A percentile compares a stretch with the other conserved stretches of the same genome.
Evolutionary conservation across 495 filamentous ascomycete species (phyloP).

Genomic region (Aspergillus campestris): DNA sequence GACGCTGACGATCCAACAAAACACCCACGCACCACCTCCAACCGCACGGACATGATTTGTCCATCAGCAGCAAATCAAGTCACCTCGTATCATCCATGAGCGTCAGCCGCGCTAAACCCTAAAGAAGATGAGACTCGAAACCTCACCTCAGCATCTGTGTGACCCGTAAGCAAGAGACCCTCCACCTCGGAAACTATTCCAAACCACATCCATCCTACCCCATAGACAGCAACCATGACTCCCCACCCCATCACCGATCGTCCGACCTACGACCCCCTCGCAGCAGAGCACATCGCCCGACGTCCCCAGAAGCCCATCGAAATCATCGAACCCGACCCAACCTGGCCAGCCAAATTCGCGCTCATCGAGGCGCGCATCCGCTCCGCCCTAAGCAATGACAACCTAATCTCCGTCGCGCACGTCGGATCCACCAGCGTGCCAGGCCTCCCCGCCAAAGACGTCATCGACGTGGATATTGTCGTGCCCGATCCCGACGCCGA

Average conservation of each 20-base stretch:
- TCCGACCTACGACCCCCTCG: conserved; percentile 3
- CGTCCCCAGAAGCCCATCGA: conserved; percentile 13
- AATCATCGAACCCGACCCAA: conserved; percentile 33
- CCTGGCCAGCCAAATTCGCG: conserved; percentile 32
- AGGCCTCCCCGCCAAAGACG: conserved; percentile 37
- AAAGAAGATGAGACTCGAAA: too few relatives aligned
- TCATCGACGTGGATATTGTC: conserved; percentile 44
- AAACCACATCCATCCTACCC: too few relatives aligned
- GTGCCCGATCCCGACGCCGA: conserved; percentile 29
- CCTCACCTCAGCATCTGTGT: too few relatives aligned
- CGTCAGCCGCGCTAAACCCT: too few relatives aligned
- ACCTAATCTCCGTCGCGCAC: conserved; percentile 24
- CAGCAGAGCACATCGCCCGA: neutral
- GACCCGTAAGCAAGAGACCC: too few relatives aligned
- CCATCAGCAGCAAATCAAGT: too few relatives aligned
- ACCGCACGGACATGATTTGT: too few relatives aligned
- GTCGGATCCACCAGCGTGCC: conserved; percentile 45
- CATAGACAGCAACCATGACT: neutral
- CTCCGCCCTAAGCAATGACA: conserved; percentile 18
- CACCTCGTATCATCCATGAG: too few relatives aligned
- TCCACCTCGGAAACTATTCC: too few relatives aligned
- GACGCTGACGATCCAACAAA: too few relatives aligned
- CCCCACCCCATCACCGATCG: conserved; percentile 5
- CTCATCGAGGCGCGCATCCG: conserved; percentile 21
- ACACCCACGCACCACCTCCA: too few relatives aligned